phyloP scores from a whole-genome alignment of 2,329 filamentous ascomycete genomes.

The Alternaria brassicae region DNA sequence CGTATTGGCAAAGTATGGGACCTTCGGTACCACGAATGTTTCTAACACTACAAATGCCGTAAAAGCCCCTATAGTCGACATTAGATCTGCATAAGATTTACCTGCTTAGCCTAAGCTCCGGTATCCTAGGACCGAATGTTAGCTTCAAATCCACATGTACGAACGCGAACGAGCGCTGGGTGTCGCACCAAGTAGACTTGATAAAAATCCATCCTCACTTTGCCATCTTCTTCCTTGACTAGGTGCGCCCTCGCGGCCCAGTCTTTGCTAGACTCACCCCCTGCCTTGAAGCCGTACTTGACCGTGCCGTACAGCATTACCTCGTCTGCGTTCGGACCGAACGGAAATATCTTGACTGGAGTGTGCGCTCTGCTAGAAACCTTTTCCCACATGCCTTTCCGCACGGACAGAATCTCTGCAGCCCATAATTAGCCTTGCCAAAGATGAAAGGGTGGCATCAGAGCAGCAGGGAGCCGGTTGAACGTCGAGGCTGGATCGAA shows the following conservation, averaged over 20 bases:
- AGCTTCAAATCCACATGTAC: slow-evolving; percentile 8
- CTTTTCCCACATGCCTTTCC: slow-evolving; percentile 62
- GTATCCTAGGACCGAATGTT: slow-evolving; percentile 23
- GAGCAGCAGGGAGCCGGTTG: not conserved
- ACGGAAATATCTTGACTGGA: slow-evolving; percentile 59
- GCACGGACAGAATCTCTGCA: slow-evolving; percentile 59
- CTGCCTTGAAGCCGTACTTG: slow-evolving; percentile 61
- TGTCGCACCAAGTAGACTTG: slow-evolving; percentile 62
- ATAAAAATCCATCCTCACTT: slow-evolving; percentile 62
- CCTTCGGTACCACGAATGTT: slow-evolving; percentile 1
- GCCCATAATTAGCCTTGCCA: slow-evolving; percentile 2
- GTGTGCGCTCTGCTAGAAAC: slow-evolving; percentile 57
- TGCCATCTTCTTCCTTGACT: slow-evolving; percentile 58
- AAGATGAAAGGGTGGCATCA: not conserved
- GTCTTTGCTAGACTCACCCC: slow-evolving; percentile 55
- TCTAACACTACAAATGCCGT: not conserved
- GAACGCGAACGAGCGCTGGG: not conserved
- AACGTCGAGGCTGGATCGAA: not conserved
- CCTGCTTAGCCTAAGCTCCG: slow-evolving; percentile 19
- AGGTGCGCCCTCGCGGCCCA: slow-evolving; percentile 65
- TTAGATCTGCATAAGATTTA: slow-evolving; percentile 9
- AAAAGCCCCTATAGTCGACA: not conserved
- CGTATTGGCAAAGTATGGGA: not conserved
- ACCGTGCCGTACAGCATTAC: slow-evolving; percentile 64
- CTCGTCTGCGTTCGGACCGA: slow-evolving; percentile 56